Base-by-base conservation (phyloP, 176 grass and related monocot species). In the Hyparrhenia diplandra region DNA sequence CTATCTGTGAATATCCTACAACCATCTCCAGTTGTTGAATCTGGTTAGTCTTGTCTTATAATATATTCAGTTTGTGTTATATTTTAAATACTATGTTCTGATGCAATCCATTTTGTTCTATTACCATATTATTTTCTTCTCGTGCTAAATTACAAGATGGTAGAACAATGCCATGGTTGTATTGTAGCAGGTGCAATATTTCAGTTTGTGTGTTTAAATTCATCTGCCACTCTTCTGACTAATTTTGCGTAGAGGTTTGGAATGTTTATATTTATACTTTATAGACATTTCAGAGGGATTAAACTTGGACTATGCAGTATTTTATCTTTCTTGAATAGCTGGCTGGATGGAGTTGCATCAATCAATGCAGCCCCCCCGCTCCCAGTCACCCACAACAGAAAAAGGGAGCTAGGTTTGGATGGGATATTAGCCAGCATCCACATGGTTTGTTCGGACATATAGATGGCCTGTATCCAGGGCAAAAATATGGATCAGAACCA, bases 241-340 rank as follows among this genome's bases (percentile, higher is more conserved):
- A 32, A 62, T 79, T n/a, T 80, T 77, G 69, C 62, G 30, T 80
- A 84, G 70, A 69, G 57, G 46, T 46, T 41, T 28, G 76, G 30
- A 73, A 58, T 24, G 21, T n/a, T n/a, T n/a, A n/a, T n/a, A n/a
- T 58, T 58, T 58, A 58, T 17, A 69, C 1, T 74, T 28, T 74
- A 47, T 68, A 73, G 24, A 74, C 62, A 46, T 37, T 37, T 78
- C 18, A 36, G 17, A 59, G 20, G 46, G 45, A 67, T 59, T 64
- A 83, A 67, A 11, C 59, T 79, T 66, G 60, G 51, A 57, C 14
- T 37, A 46, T 76, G 13, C 52, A 70, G 41, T 30, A 24, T 73
- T 17, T 63, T 17, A 77, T 63, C 14, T 18, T 62, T 62, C 8
- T 55, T 57, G 54, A 23, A 57, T 57, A 55, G 20, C 51, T 55